Conservation (phyloP, 768 basidiomycete genomes). For the Serendipita indica region DNA sequence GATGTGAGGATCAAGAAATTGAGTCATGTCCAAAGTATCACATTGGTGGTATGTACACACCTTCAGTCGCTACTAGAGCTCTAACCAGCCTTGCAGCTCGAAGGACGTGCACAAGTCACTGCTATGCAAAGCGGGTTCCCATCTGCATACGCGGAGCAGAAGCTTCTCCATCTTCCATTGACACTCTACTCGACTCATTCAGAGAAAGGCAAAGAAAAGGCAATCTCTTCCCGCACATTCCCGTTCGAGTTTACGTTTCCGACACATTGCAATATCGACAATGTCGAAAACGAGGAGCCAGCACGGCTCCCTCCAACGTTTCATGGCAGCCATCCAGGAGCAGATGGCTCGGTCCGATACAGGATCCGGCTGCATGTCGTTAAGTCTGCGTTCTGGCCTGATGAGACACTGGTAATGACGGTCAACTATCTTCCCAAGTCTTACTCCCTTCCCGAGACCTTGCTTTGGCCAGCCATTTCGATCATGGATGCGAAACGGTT, state of each 20-base stretch:
- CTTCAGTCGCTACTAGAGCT: background rate
- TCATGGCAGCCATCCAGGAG: background rate
- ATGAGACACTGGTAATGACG: background rate
- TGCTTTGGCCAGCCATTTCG: background rate
- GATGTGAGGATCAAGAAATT: background rate
- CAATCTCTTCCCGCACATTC: background rate
- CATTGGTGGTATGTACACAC: background rate
- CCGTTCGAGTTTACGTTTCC: slow-evolving; percentile 6
- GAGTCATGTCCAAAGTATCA: background rate
- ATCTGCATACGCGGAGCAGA: background rate
- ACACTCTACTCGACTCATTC: background rate
- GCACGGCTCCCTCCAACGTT: slow-evolving; percentile 4
- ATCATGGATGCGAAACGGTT: background rate
- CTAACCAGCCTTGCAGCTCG: background rate
- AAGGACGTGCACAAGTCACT: background rate
- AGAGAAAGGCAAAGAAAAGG: background rate
- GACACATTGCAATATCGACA: too few relatives aligned
- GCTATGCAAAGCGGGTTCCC: background rate
- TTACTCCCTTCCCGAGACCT: background rate
- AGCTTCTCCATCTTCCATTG: background rate
- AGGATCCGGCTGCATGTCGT: background rate
- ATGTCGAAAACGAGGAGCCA: background rate
- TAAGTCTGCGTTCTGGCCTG: background rate
- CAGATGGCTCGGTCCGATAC: background rate
- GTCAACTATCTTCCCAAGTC: background rate